Conservation (phyloP, 441 rosid species). For the Pelargonium citronellum region DNA sequence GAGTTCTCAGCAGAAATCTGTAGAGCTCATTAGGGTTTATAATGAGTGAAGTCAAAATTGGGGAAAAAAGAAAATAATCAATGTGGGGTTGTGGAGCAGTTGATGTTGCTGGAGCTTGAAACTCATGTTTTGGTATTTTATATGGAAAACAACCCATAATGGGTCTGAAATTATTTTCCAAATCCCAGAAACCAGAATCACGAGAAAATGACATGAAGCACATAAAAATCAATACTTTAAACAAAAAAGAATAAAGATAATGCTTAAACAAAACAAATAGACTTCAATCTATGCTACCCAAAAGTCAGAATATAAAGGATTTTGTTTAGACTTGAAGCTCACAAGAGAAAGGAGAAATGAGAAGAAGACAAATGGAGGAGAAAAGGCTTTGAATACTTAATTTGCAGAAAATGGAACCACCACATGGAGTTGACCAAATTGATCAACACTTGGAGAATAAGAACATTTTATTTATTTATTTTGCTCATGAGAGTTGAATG, state of each 20-base stretch:
- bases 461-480: not conserved
- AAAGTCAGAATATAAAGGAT: conserved; percentile 17
- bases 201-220: conserved; percentile 9
- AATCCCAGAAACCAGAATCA: conserved; percentile 13
- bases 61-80: not conserved
- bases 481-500: not conserved
- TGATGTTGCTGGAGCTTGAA: too few relatives aligned
- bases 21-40: not conserved
- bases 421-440: not conserved
- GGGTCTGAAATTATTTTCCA: not conserved
- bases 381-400: not conserved
- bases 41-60: not conserved
- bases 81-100: conserved; percentile 1
- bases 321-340: conserved; percentile 1
- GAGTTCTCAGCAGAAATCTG: not conserved
- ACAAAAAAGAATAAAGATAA: not conserved
- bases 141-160: not conserved
- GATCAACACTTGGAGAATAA: not conserved
- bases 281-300: not conserved
- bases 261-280: not conserved
- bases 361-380: not conserved
- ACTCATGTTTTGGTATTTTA: not conserved
- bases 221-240: not conserved
- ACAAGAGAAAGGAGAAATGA: not conserved
- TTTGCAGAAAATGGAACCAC: not conserved